phyloP scores from a whole-genome alignment of 768 basidiomycete species.

The Leucosporidium creatinivorum region DNA sequence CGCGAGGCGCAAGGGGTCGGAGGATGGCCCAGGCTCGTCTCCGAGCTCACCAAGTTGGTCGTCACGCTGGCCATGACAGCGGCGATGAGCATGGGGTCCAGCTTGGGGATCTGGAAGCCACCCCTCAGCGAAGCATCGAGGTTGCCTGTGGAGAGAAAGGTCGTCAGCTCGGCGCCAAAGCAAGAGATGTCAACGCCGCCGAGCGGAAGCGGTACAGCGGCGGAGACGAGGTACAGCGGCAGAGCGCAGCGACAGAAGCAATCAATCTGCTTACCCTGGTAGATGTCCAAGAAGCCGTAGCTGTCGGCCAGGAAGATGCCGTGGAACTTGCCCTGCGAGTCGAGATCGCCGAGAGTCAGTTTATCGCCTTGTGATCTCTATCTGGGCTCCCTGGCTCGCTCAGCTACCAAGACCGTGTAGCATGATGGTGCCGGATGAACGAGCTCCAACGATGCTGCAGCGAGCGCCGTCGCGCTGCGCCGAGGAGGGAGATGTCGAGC shows the following conservation, averaged over 20 bases:
- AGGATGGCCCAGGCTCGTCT: background rate
- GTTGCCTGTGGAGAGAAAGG: background rate
- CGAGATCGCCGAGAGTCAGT: too few relatives aligned
- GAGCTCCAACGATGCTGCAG: too few relatives aligned
- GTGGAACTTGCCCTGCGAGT: slow-evolving; percentile 2
- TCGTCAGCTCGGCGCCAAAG: background rate
- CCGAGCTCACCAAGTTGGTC: background rate
- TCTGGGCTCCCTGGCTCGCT: too few relatives aligned
- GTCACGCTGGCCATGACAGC: background rate
- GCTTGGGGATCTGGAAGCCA: background rate
- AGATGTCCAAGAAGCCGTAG: background rate
- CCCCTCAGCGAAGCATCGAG: background rate
- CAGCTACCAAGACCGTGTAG: too few relatives aligned
- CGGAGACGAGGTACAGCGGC: too few relatives aligned
- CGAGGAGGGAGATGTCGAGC: too few relatives aligned
- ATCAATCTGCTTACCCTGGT: background rate
- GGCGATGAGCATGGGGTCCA: background rate
- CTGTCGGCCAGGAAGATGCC: slow-evolving; percentile 6
- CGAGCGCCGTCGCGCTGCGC: too few relatives aligned
- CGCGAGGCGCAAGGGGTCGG: background rate
- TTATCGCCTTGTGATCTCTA: too few relatives aligned
- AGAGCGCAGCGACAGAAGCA: too few relatives aligned
- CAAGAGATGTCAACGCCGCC: too few relatives aligned
- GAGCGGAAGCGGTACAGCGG: too few relatives aligned
- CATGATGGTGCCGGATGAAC: too few relatives aligned